Evolutionary conservation across 2,329 filamentous ascomycete species (phyloP), one percentile per base, ranked within the genome.

Genomic region (Metarhizium robertsii): DNA sequence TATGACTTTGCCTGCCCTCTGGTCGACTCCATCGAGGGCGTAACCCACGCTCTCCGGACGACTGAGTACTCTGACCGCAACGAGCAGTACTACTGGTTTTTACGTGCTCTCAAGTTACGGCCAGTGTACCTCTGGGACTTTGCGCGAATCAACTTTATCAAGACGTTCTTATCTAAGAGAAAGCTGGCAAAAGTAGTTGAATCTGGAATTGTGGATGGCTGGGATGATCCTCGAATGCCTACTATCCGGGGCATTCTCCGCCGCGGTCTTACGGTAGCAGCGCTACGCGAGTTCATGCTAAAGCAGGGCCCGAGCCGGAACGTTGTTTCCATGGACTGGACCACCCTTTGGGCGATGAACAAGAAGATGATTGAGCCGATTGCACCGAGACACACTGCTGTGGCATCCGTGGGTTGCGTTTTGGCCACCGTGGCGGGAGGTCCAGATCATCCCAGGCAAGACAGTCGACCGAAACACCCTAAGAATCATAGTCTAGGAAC

Each of bases 51-150:
- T 6, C 79, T 92, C 55, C 81, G 89, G 61, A 91, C 88, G 1
- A 92, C 88, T 62, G 89, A 94, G 77, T 92, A 92, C 74, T 88
- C 89, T 55, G 89, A 92, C 71, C 85, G 89, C 60, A 91, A 92
- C 71, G 84, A 86, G 11, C 88, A 92, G 70, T 92, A 92, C 73
- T 84, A 90, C 69, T 94, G 89, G 89, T 89, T 94, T 76, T 73
- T 90, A 57, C 80, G 88, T 61, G 84, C 84, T 5, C 77, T 92
- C 48, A 80, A 84, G 62, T 78, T 92, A 36, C 86, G 88, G 62
- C 79, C 84, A 65, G 88, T 94, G 3, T 81, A 91, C 71, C 86
- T 92, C 75, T 92, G 88, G 87, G 88, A 91, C 68, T 92, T 92
- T 70, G 81, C 87, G 14, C 82, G 89, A 61, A 85, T 94, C 75